Base-by-base conservation (phyloP, 2,329 filamentous ascomycete genomes). In the Atkinsonella hypoxylon region DNA sequence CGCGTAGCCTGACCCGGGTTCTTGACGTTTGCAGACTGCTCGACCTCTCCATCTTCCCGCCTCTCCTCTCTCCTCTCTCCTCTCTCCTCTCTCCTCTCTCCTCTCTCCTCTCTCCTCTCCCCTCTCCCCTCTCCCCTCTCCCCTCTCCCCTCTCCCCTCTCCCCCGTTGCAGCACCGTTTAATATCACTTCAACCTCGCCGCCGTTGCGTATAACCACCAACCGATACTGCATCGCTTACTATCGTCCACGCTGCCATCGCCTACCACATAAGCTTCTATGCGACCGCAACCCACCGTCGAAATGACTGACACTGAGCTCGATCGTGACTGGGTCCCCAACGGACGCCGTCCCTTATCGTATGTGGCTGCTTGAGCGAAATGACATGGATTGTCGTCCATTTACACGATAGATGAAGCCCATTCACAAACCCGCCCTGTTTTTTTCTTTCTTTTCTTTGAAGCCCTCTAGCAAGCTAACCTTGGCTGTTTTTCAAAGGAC, bases 241-340 rank as follows among this genome's bases (percentile, higher is more conserved):
- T 40, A 11, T n/a, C 32, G 13, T 18, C 15, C 13, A n/a, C 46
- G 6, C 17, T 26, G 46, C 22, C 38, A 32, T 41, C 36, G 26
- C 36, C 32, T 34, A 31, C 10, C 42, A 30, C 46, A 15, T 10
- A 48, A 40, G n/a, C 48, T 13, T 26, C 13, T 39, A 38, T 22
- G 30, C 9, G 36, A 22, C 38, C 45, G 22, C 52, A 56, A 48
- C 51, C 32, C 40, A 39, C 36, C 31, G 26, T 59, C 58, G 64
- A 61, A 55, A 62, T 68, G 60, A 76, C 82, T 57, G 83, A 87
- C 71, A 77, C 78, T 57, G 83, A 87, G 64, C 77, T 86, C 63
- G 81, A 88, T 64, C 78, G 78, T 62, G 82, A 87, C 70, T 91
- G 85, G 86, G 82, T 89, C 78, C 85, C 87, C 59, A 90, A 74